Conservation (phyloP, 805 yeast species). For the Zygosaccharomyces bailii region DNA sequence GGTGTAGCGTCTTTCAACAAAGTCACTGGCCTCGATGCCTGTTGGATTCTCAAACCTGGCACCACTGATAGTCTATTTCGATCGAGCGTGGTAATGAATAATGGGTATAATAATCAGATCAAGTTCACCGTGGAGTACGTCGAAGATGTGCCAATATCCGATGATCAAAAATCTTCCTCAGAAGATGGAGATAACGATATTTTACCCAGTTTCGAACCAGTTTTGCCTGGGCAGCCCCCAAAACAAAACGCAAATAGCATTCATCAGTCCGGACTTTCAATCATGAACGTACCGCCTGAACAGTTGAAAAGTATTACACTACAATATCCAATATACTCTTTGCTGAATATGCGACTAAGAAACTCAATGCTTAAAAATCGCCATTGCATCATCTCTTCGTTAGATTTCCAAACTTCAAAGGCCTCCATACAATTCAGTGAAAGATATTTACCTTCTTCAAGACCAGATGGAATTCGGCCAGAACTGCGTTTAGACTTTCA, state of each 20-base stretch:
- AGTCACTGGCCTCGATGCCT: background rate
- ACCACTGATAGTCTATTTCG: conserved; percentile 24
- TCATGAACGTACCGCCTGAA: background rate
- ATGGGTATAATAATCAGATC: conserved; percentile 32
- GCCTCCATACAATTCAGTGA: conserved; percentile 22
- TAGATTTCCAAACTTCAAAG: conserved; percentile 35
- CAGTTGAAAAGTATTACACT: conserved; percentile 6
- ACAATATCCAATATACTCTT: conserved; percentile 32
- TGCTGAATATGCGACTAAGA: conserved; percentile 33
- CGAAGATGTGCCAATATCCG: background rate
- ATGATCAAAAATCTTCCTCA: background rate
- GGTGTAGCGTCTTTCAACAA: conserved; percentile 8
- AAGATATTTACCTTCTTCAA: conserved; percentile 6
- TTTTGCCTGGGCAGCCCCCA: conserved; percentile 17
- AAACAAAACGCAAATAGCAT: too few species aligned
- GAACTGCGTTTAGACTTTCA: conserved; percentile 15
- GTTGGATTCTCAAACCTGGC: conserved; percentile 21
- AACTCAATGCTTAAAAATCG: conserved; percentile 24
- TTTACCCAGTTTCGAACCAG: conserved; percentile 30
- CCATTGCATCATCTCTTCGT: conserved; percentile 28
- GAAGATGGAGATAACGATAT: conserved; percentile 15
- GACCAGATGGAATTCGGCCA: background rate
- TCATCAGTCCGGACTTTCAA: background rate
- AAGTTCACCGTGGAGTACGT: conserved; percentile 18
- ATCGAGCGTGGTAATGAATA: conserved; percentile 35